Conservation (phyloP, 768 basidiomycete genomes). For the Amanita subjunquillea region DNA sequence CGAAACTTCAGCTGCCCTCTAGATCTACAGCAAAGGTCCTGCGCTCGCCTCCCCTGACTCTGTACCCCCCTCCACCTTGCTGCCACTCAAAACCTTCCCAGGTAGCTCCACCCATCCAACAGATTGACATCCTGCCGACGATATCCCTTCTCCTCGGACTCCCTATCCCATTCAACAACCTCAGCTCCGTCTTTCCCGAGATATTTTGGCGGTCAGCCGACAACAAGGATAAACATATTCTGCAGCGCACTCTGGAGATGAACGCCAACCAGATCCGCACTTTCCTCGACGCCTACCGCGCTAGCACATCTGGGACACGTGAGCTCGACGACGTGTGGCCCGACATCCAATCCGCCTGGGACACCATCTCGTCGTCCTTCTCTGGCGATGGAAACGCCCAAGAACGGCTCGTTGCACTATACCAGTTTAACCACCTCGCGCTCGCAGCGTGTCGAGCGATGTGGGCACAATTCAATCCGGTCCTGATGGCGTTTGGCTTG, state of each 20-base stretch:
- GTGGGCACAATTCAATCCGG: slow-evolving; percentile 93
- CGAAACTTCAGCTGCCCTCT: slow-evolving; percentile 80
- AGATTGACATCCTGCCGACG: slow-evolving; percentile 89
- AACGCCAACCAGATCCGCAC: slow-evolving; percentile 68
- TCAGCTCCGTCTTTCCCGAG: slow-evolving; percentile 88
- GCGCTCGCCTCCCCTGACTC: slow-evolving; percentile 28
- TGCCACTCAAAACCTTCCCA: slow-evolving; percentile 52
- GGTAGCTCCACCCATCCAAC: slow-evolving; percentile 53
- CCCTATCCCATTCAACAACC: slow-evolving; percentile 92
- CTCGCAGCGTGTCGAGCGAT: slow-evolving; percentile 65
- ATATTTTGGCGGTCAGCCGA: slow-evolving; percentile 53
- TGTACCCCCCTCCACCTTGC: slow-evolving; percentile 37
- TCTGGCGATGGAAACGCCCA: slow-evolving; percentile 12
- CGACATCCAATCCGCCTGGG: slow-evolving; percentile 38
- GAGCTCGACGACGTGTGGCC: slow-evolving; percentile 66
- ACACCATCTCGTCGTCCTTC: slow-evolving; percentile 15
- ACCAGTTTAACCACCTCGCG: slow-evolving; percentile 51
- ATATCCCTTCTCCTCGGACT: slow-evolving; percentile 84
- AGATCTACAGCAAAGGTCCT: slow-evolving; percentile 83
- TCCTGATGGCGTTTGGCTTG: slow-evolving; percentile 69
- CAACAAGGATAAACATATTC: background rate
- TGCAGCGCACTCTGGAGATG: slow-evolving; percentile 52
- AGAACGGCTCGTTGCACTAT: slow-evolving; percentile 25
- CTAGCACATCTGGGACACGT: slow-evolving; percentile 46
- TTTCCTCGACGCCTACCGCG: slow-evolving; percentile 72